These are phyloP conservation scores for Mucor mucedo DNA, from an alignment of 371 early-diverging fungal genomes.

Conservation along the genomic window DNA sequence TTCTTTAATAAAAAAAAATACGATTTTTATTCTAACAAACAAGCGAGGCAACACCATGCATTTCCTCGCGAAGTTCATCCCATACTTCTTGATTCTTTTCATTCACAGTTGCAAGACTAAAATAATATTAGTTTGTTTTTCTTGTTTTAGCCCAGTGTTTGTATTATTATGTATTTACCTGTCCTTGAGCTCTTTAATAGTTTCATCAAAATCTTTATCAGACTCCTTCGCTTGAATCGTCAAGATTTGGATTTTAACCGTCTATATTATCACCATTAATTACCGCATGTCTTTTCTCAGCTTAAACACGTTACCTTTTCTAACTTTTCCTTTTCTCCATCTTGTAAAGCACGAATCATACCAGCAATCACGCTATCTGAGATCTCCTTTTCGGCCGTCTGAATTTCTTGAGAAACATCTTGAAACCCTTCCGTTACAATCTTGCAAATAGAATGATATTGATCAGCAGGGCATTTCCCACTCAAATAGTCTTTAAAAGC, in stretches of 20 bases:
- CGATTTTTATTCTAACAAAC: constrained; percentile 17
- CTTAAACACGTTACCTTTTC: constrained; percentile 27
- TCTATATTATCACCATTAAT: constrained; percentile 20
- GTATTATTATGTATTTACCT: constrained; percentile 18
- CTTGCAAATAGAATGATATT: constrained; percentile 50
- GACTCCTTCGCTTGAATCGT: constrained; percentile 41
- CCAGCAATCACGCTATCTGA: constrained; percentile 29
- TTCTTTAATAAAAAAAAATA: not conserved
- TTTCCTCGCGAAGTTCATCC: constrained; percentile 52
- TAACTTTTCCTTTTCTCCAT: constrained; percentile 46
- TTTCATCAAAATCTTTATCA: constrained; percentile 49
- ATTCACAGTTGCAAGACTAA: constrained; percentile 19
- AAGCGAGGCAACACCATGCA: constrained; percentile 35
- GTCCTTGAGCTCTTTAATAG: constrained; percentile 33
- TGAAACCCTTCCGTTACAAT: constrained; percentile 56
- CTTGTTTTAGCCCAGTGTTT: not conserved
- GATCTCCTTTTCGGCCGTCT: constrained; percentile 36
- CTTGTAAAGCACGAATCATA: constrained; percentile 42
- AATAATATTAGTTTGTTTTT: not conserved
- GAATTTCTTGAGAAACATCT: constrained; percentile 48
- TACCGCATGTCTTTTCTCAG: not conserved
- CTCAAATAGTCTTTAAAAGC: constrained; percentile 52
- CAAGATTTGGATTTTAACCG: constrained; percentile 45
- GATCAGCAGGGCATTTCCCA: constrained; percentile 43
- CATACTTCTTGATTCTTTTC: constrained; percentile 42